These are phyloP conservation scores for Priceomyces medius DNA, from an alignment of 805 yeast genomes.

Conservation along the genomic window DNA sequence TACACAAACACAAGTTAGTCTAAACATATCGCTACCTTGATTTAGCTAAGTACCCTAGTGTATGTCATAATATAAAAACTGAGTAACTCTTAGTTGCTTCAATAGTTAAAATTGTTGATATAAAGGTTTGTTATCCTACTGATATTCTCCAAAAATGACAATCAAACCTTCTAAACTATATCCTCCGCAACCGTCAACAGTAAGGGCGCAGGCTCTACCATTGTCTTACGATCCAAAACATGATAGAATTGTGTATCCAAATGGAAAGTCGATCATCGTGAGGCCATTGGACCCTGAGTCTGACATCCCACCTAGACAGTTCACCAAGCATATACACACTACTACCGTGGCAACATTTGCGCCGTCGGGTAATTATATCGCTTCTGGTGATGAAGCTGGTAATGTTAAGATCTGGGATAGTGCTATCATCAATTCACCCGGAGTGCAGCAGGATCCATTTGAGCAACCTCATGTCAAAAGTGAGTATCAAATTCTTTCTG, in stretches of 20 bases:
- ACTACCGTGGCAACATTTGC: conserved; percentile 86
- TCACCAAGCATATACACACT: conserved; percentile 63
- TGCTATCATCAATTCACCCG: conserved; percentile 33
- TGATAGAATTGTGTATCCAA: conserved; percentile 74
- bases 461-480: conserved; percentile 64
- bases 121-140: not conserved
- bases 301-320: conserved; percentile 52
- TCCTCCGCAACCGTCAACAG: conserved; percentile 82
- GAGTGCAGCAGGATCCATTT: conserved; percentile 34
- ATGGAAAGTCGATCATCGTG: conserved; percentile 76
- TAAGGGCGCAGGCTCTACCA: conserved; percentile 66
- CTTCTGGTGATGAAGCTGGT: conserved; percentile 92
- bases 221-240: conserved; percentile 70
- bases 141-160: conserved; percentile 18
- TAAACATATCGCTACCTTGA: not conserved
- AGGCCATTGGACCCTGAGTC: conserved; percentile 61
- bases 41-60: too few species aligned
- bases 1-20: not conserved
- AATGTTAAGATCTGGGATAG: conserved; percentile 84
- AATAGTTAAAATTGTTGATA: not conserved
- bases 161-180: conserved; percentile 34
- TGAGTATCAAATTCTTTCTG: conserved; percentile 76
- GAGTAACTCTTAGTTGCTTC: not conserved
- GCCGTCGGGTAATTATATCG: conserved; percentile 86
- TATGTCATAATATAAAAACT: not conserved